Conservation (phyloP, 225 moss, liverwort and hornwort genomes). For the Takakia lepidozioides region DNA sequence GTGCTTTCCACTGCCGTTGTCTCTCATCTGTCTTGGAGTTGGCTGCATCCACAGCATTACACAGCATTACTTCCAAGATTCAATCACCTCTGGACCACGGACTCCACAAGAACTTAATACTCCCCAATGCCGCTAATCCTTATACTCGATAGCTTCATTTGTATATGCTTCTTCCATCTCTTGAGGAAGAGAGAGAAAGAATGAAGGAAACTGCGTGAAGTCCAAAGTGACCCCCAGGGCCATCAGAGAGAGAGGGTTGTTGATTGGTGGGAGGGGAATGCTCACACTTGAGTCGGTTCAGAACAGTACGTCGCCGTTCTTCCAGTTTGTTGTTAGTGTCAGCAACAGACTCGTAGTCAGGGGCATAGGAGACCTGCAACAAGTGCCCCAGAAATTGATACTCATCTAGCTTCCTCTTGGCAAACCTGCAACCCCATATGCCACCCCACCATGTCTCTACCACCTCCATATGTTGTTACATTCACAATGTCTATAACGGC, state of each 20-base stretch:
- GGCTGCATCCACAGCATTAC: constrained; percentile 14
- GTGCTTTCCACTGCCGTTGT: constrained; percentile 21
- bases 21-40: constrained; percentile 20
- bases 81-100: not conserved
- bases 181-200: not conserved
- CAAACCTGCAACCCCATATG: constrained; percentile 39
- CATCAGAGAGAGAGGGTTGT: too few species aligned
- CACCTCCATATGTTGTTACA: too few species aligned
- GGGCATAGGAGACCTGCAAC: constrained; percentile 81
- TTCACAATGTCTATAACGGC: too few species aligned
- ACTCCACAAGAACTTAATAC: not conserved
- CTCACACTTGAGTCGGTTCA: constrained; percentile 63
- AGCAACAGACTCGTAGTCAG: constrained; percentile 52
- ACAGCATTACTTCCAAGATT: not conserved
- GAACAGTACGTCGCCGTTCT: constrained; percentile 64
- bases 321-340: constrained; percentile 83
- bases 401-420: constrained; percentile 90
- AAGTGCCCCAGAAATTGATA: constrained; percentile 78
- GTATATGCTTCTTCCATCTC: not conserved
- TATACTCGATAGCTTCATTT: not conserved
- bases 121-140: not conserved
- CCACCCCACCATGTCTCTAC: constrained; percentile 2
- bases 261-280: not conserved
- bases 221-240: too few species aligned
- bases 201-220: too few species aligned